These are phyloP conservation scores for Exophiala sideris DNA, from an alignment of 2,329 filamentous ascomycete species.

Conservation along the genomic window DNA sequence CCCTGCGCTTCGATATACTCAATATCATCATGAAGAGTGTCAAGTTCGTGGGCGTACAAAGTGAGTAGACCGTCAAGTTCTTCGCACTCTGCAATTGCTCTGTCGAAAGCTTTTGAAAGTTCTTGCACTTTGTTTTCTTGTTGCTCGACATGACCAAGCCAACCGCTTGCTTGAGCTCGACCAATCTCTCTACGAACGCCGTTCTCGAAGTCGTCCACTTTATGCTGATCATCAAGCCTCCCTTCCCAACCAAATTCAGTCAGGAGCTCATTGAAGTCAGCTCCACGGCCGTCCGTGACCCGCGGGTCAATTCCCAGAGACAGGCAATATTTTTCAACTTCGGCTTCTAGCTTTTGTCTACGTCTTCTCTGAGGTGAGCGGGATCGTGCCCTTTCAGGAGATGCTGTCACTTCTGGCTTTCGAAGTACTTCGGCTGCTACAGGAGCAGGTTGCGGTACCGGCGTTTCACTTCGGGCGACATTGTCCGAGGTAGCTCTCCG, in stretches of 20 bases:
- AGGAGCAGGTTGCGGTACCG: conserved; percentile 5
- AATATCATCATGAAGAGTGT: conserved; percentile 94
- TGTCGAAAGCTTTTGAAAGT: conserved; percentile 80
- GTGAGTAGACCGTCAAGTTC: conserved; percentile 93
- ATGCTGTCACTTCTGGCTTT: conserved; percentile 36
- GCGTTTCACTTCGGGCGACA: conserved; percentile 22
- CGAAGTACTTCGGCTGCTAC: conserved; percentile 27
- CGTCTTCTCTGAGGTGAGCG: conserved; percentile 50
- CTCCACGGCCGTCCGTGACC: conserved; percentile 71
- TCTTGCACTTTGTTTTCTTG: conserved; percentile 87
- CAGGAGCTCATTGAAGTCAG: conserved; percentile 77
- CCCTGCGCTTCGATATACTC: conserved; percentile 96
- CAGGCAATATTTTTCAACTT: conserved; percentile 74
- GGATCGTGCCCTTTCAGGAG: conserved; percentile 33
- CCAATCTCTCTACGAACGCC: conserved; percentile 86
- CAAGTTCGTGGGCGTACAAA: conserved; percentile 89
- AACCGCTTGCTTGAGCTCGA: conserved; percentile 86
- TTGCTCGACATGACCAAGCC: conserved; percentile 77
- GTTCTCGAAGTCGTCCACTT: conserved; percentile 73
- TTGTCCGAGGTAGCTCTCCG: conserved; percentile 33
- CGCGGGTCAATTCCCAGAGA: conserved; percentile 72
- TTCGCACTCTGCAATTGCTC: conserved; percentile 90
- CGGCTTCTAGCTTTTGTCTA: conserved; percentile 64
- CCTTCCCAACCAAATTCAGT: conserved; percentile 88
- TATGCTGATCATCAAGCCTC: conserved; percentile 68